Evolutionary conservation across 2,329 filamentous ascomycete genomes (phyloP).

Genomic region (Xylariaceae sp.): DNA sequence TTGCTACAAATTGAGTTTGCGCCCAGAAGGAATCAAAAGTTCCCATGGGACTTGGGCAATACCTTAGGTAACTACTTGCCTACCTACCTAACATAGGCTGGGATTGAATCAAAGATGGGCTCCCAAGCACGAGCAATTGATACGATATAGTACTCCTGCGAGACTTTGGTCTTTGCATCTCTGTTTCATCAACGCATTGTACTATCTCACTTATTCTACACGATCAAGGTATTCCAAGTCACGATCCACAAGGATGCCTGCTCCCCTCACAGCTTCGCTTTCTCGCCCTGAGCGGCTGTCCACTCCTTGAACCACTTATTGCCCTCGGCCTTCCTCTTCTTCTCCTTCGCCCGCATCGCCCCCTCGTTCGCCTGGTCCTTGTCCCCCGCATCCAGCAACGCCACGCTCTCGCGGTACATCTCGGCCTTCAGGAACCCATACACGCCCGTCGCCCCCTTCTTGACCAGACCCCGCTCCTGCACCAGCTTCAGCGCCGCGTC

Average conservation of each 20-base stretch:
- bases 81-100: too few species aligned
- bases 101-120: too few species aligned
- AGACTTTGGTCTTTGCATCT: too few species aligned
- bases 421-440: constrained; percentile 71
- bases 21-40: too few species aligned
- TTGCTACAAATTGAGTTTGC: too few species aligned
- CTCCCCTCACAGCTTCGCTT: constrained; percentile 34
- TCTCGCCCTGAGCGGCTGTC: constrained; percentile 33
- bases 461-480: constrained; percentile 51
- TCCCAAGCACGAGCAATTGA: too few species aligned
- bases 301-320: constrained; percentile 45
- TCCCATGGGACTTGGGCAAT: too few species aligned
- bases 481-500: constrained; percentile 61
- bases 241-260: not conserved
- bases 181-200: too few species aligned
- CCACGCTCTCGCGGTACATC: constrained; percentile 66
- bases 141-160: too few species aligned
- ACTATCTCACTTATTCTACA: too few species aligned
- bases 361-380: constrained; percentile 4
- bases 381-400: constrained; percentile 44
- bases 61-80: too few species aligned
- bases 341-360: constrained; percentile 44
- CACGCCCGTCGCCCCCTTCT: constrained; percentile 60
- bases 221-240: not conserved
- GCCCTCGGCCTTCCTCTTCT: constrained; percentile 45